phyloP scores from a whole-genome alignment of 805 yeast species.

The Cyberlindnera lachancei region DNA sequence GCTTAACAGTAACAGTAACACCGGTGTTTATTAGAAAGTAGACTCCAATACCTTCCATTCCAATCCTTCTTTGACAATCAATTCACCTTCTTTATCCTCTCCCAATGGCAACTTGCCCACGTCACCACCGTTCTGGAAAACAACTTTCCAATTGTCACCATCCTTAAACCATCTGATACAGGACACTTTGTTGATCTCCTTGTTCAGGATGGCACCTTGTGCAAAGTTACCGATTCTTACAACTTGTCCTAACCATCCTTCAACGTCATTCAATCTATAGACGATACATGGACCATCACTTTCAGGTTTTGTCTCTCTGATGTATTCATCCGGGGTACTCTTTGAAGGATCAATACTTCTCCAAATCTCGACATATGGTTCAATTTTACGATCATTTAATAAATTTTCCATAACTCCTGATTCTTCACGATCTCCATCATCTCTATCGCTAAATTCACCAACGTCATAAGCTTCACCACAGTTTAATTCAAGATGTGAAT shows the following conservation, averaged over 20 bases:
- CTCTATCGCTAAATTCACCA: constrained; percentile 37
- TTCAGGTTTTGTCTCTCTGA: constrained; percentile 25
- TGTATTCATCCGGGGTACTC: constrained; percentile 24
- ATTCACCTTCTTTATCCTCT: constrained; percentile 10
- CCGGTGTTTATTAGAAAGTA: constrained; percentile 9
- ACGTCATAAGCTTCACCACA: constrained; percentile 18
- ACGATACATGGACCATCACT: constrained; percentile 19
- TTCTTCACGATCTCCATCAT: constrained; percentile 38
- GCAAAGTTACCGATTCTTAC: constrained; percentile 43
- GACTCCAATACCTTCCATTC: constrained; percentile 15
- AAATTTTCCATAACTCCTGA: constrained; percentile 44
- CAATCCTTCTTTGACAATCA: constrained; percentile 5
- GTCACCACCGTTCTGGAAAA: constrained; percentile 15
- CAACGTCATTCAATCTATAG: constrained; percentile 21
- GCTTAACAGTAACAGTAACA: too few relatives aligned
- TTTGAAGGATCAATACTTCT: constrained; percentile 35
- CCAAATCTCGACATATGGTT: constrained; percentile 49
- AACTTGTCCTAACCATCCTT: constrained; percentile 34
- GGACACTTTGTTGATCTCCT: constrained; percentile 17
- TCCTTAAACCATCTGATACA: constrained; percentile 12
- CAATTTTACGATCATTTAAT: constrained; percentile 33
- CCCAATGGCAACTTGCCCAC: constrained; percentile 13
- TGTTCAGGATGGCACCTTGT: constrained; percentile 36
- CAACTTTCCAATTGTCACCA: constrained; percentile 10
- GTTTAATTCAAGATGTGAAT: constrained; percentile 14